Evolutionary conservation across 345 rosid genomes (phyloP).

Genomic region (Lenwebbia sp.): DNA sequence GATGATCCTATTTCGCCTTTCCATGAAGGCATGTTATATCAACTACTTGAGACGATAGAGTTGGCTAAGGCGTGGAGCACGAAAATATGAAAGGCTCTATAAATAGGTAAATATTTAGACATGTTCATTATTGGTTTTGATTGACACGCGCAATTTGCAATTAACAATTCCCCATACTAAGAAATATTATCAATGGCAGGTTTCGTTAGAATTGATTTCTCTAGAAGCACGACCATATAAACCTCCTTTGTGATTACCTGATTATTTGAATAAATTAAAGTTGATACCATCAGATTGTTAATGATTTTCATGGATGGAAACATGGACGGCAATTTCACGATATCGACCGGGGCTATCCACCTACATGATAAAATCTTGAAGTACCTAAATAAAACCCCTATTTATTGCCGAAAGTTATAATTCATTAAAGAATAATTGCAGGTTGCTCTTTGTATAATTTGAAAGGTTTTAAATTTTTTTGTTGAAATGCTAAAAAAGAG

Average conservation of each 20-base stretch:
- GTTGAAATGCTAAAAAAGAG: not conserved
- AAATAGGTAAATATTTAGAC: not conserved
- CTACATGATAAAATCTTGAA: too few species aligned
- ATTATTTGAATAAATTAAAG: not conserved
- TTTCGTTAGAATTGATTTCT: not conserved
- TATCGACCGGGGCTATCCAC: too few species aligned
- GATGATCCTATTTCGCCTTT: not conserved
- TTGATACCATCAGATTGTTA: not conserved
- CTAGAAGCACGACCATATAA: not conserved
- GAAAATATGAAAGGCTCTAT: not conserved
- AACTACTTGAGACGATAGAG: not conserved
- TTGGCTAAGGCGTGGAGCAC: not conserved
- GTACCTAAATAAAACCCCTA: not conserved
- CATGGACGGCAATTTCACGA: not conserved
- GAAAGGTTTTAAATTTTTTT: too few species aligned
- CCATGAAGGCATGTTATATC: too few species aligned
- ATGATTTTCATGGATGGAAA: not conserved
- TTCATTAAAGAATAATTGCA: not conserved
- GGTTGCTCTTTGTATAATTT: not conserved
- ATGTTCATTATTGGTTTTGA: not conserved
- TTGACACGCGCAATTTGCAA: not conserved
- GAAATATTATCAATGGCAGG: not conserved
- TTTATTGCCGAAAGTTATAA: not conserved
- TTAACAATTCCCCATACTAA: not conserved
- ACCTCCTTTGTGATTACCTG: not conserved